These are phyloP conservation scores for Rhizophagus prolifer DNA, from an alignment of 192 early-diverging fungal species.

Conservation along the genomic window DNA sequence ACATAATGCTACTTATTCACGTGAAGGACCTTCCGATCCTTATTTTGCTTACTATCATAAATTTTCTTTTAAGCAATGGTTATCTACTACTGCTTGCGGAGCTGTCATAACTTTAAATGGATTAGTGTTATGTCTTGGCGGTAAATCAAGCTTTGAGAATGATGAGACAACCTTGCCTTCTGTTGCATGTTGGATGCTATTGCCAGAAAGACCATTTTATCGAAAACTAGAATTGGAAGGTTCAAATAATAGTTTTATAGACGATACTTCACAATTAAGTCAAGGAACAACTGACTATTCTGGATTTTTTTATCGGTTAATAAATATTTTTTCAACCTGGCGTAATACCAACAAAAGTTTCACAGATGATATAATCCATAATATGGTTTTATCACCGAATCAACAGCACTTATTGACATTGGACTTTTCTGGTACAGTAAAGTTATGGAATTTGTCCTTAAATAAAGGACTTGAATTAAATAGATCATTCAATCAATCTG, in stretches of 20 bases:
- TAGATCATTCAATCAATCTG: slow-evolving; percentile 36
- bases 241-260: background rate
- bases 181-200: slow-evolving; percentile 29
- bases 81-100: slow-evolving; percentile 44
- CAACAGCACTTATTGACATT: slow-evolving; percentile 36
- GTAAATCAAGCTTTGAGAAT: slow-evolving; percentile 32
- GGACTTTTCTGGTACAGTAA: slow-evolving; percentile 41
- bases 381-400: slow-evolving; percentile 34
- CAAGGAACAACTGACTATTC: slow-evolving; percentile 4
- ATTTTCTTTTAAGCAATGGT: slow-evolving; percentile 47
- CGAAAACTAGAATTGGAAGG: slow-evolving; percentile 26
- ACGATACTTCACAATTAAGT: slow-evolving; percentile 8
- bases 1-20: slow-evolving; percentile 35
- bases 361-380: slow-evolving; percentile 34
- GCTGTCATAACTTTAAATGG: slow-evolving; percentile 39
- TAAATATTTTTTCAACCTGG: slow-evolving; percentile 24
- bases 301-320: slow-evolving; percentile 23
- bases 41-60: slow-evolving; percentile 51
- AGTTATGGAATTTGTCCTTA: slow-evolving; percentile 39
- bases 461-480: slow-evolving; percentile 30
- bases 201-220: slow-evolving; percentile 29
- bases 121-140: slow-evolving; percentile 44
- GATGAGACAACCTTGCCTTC: slow-evolving; percentile 18
- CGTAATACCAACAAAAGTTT: slow-evolving; percentile 22
- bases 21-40: slow-evolving; percentile 47